Percentiles rank a stretch among this genome's conserved stretches.
These are phyloP conservation scores for Crithidia bombi DNA, from an alignment of 208 protist genomes.

Conservation along the genomic window DNA sequence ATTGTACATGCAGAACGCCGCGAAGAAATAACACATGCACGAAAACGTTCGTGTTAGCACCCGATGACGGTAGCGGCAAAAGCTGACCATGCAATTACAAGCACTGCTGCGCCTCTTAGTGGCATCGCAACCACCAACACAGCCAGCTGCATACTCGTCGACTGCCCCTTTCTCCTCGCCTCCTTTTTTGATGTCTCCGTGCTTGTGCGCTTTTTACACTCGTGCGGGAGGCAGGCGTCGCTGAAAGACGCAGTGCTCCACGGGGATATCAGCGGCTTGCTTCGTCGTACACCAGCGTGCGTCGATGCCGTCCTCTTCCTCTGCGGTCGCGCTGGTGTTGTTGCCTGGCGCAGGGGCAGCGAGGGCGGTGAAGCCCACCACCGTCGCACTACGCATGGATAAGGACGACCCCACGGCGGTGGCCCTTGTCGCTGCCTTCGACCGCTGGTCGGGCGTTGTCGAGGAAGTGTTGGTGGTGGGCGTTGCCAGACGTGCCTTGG, in stretches of 20 bases:
- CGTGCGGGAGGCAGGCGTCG: constrained; percentile 42
- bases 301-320: background rate
- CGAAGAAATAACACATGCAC: too few relatives aligned
- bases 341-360: background rate
- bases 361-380: background rate
- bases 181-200: too few relatives aligned
- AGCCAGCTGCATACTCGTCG: too few relatives aligned
- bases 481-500: background rate
- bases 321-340: background rate
- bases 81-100: too few relatives aligned
- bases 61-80: too few relatives aligned
- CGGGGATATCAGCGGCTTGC: constrained; percentile 38
- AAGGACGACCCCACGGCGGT: background rate
- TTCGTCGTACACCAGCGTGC: constrained; percentile 48
- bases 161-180: too few relatives aligned
- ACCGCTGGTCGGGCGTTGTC: background rate
- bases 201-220: constrained; percentile 8
- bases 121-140: too few relatives aligned
- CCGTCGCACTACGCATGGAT: background rate
- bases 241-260: constrained; percentile 63
- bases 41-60: too few relatives aligned
- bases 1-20: too few relatives aligned
- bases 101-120: too few relatives aligned
- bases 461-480: background rate
- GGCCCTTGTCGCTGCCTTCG: background rate